Evolutionary conservation across 164 flowering plant species (phyloP).

Genomic region (Berberis thunbergii): DNA sequence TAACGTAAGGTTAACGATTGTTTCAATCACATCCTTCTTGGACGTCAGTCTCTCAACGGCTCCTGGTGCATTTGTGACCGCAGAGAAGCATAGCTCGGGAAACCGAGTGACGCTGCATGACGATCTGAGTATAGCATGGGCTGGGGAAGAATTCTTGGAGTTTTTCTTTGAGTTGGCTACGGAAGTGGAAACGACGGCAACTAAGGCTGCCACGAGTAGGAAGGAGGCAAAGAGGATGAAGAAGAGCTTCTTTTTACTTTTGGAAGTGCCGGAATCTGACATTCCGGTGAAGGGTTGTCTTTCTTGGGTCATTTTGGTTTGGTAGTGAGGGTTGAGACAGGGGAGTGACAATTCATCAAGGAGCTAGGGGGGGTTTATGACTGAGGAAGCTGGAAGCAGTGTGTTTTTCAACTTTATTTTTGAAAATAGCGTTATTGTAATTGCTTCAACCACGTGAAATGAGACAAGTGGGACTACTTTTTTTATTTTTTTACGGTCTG

Average conservation of each 20-base stretch:
- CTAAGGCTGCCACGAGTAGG: constrained; percentile 26
- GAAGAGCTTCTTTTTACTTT: constrained; percentile 28
- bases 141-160: not conserved
- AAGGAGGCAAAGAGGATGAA: constrained; percentile 26
- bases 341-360: too few relatives aligned
- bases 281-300: constrained; percentile 20
- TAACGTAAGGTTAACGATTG: constrained; percentile 44
- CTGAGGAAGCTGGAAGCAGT: too few relatives aligned
- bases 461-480: too few relatives aligned
- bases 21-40: constrained; percentile 52
- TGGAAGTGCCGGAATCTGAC: constrained; percentile 18
- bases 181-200: constrained; percentile 33
- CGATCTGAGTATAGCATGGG: constrained; percentile 46
- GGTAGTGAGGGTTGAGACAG: not conserved
- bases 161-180: constrained; percentile 6
- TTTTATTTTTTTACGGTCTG: too few relatives aligned
- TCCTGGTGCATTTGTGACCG: constrained; percentile 29
- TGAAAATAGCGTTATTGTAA: too few relatives aligned
- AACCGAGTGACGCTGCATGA: constrained; percentile 52
- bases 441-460: too few relatives aligned
- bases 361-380: too few relatives aligned
- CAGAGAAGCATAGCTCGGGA: constrained; percentile 63
- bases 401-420: too few relatives aligned
- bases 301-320: constrained; percentile 12
- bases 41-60: constrained; percentile 16